A percentile compares a stretch with the other conserved stretches of the same genome.
phyloP scores from a whole-genome alignment of 352 stramenopile genomes.

The Globisporangium middletonii region DNA sequence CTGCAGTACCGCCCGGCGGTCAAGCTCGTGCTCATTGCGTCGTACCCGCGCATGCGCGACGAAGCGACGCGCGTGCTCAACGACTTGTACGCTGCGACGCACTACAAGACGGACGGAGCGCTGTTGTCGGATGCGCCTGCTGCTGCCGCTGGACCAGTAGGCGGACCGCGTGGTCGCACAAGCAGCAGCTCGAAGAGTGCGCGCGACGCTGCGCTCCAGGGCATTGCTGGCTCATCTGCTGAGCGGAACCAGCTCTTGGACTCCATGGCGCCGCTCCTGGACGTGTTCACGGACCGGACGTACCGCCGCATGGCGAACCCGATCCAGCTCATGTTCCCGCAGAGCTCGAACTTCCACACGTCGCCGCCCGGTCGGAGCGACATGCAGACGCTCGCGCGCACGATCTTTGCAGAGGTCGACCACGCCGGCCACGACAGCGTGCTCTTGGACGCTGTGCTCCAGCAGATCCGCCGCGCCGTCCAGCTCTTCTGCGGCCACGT shows the following conservation, averaged over 20 bases:
- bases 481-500: slow-evolving; percentile 66
- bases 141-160: not conserved
- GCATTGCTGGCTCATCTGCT: slow-evolving; percentile 28
- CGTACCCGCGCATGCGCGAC: slow-evolving; percentile 76
- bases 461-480: slow-evolving; percentile 58
- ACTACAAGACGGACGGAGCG: slow-evolving; percentile 20
- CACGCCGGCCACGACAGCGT: slow-evolving; percentile 51
- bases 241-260: slow-evolving; percentile 71
- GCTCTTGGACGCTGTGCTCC: slow-evolving; percentile 46
- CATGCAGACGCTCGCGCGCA: slow-evolving; percentile 75
- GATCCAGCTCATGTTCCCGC: slow-evolving; percentile 86
- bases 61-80: slow-evolving; percentile 62
- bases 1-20: slow-evolving; percentile 49
- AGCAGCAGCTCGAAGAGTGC: slow-evolving; percentile 6
- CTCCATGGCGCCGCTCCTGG: slow-evolving; percentile 55
- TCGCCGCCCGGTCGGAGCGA: slow-evolving; percentile 75
- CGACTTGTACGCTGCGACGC: slow-evolving; percentile 51
- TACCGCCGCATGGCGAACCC: slow-evolving; percentile 62
- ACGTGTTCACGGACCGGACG: slow-evolving; percentile 63
- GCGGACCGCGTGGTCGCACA: not conserved
- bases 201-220: slow-evolving; percentile 11
- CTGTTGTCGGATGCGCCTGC: slow-evolving; percentile 16
- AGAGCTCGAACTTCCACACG: slow-evolving; percentile 77
- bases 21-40: slow-evolving; percentile 65
- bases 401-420: slow-evolving; percentile 68